These are phyloP conservation scores for Rhodotorula sp. DNA, from an alignment of 1,284 basidiomycete species.

Conservation along the genomic window DNA sequence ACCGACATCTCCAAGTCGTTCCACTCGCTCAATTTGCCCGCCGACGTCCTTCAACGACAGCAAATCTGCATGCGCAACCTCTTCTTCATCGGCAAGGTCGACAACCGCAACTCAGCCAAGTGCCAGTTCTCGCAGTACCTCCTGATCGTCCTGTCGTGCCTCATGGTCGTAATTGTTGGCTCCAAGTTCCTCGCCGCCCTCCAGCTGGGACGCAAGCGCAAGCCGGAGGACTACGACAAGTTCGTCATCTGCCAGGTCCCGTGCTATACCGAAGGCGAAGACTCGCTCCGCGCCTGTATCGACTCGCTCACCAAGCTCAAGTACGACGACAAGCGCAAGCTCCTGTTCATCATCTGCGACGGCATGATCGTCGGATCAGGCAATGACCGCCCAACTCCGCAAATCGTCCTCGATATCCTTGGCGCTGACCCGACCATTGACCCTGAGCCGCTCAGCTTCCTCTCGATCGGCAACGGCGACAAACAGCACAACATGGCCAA, in stretches of 20 bases:
- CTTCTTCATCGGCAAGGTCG: conserved; percentile 86
- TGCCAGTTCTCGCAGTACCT: conserved; percentile 92
- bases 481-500: conserved; percentile 99
- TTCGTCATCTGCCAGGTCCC: conserved; percentile 94
- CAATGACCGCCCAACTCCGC: conserved; percentile 51
- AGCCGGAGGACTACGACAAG: conserved; percentile 95
- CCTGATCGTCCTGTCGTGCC: conserved; percentile 78
- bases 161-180: conserved; percentile 94
- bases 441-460: conserved; percentile 90
- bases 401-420: conserved; percentile 94
- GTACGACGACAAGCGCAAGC: conserved; percentile 97
- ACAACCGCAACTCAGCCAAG: conserved; percentile 85
- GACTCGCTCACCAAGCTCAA: conserved; percentile 90
- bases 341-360: conserved; percentile 92
- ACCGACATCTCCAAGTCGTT: conserved; percentile 70
- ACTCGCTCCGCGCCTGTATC: conserved; percentile 82
- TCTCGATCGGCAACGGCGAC: conserved; percentile 88
- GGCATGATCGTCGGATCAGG: conserved; percentile 96
- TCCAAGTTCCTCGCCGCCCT: conserved; percentile 98
- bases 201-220: conserved; percentile 76
- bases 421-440: conserved; percentile 90
- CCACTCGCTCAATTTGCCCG: conserved; percentile 63
- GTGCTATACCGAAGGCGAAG: conserved; percentile 60
- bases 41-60: conserved; percentile 69
- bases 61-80: conserved; percentile 87